Conservation (phyloP, 352 stramenopile species). For the Phytopythium litorale region DNA sequence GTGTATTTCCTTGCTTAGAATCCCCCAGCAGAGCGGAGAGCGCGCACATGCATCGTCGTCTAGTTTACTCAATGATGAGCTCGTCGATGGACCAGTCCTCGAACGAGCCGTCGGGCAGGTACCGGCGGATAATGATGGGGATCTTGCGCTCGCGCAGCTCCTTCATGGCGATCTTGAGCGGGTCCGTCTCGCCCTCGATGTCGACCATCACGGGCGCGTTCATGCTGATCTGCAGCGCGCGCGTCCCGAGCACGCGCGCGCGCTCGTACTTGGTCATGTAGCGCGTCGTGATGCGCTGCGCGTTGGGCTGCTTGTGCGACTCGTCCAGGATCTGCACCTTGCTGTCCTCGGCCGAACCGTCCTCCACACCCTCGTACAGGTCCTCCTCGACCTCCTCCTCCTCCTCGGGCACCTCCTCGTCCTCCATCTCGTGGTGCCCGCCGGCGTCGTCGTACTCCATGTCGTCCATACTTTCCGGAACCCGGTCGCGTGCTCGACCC, state of each 20-base stretch:
- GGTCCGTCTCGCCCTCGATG: slow-evolving; percentile 98
- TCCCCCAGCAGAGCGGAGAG: background rate
- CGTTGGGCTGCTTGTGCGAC: slow-evolving; percentile 84
- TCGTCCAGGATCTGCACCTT: slow-evolving; percentile 82
- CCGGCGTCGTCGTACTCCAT: slow-evolving; percentile 82
- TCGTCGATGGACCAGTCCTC: slow-evolving; percentile 99
- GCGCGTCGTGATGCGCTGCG: slow-evolving; percentile 93
- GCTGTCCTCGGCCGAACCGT: slow-evolving; percentile 43
- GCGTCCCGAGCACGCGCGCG: slow-evolving; percentile 96
- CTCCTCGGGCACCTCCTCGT: slow-evolving; percentile 81
- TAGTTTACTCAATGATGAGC: slow-evolving; percentile 96
- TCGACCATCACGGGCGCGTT: slow-evolving; percentile 96
- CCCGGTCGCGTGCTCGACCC: background rate
- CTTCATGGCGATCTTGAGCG: slow-evolving; percentile 99
- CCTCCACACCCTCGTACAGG: slow-evolving; percentile 60
- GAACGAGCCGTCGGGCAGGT: slow-evolving; percentile 98
- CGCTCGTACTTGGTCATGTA: slow-evolving; percentile 99
- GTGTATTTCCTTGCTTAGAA: slow-evolving; percentile 3
- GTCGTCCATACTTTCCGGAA: slow-evolving; percentile 58
- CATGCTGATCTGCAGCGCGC: slow-evolving; percentile 99
- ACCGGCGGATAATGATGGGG: slow-evolving; percentile 99
- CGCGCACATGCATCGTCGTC: slow-evolving; percentile 7
- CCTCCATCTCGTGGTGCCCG: slow-evolving; percentile 71
- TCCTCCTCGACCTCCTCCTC: slow-evolving; percentile 77
- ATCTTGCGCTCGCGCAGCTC: slow-evolving; percentile 99